A percentile compares a stretch with the other conserved stretches of the same genome.
Evolutionary conservation across 2,329 filamentous ascomycete genomes (phyloP).

Genomic region (Podosphaera fusca): DNA sequence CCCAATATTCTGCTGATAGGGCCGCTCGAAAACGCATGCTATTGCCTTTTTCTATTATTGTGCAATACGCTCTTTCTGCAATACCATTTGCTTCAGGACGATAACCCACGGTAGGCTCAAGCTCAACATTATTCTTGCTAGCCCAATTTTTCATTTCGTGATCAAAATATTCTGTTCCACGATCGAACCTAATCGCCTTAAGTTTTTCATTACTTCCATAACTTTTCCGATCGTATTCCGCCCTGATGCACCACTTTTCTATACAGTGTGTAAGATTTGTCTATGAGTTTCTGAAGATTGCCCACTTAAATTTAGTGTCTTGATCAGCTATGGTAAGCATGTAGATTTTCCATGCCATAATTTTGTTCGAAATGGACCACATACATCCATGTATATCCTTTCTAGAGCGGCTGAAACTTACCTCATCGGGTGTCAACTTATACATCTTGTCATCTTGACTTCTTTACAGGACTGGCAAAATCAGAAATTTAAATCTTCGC

Average conservation of each 20-base stretch:
- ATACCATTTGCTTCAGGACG: too few species aligned
- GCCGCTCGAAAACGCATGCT: neutral
- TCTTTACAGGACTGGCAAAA: neutral
- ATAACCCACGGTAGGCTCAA: neutral
- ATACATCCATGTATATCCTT: too few species aligned
- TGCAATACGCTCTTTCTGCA: too few species aligned
- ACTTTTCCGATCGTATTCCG: neutral
- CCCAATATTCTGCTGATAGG: too few species aligned
- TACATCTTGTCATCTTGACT: neutral
- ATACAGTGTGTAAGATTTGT: neutral
- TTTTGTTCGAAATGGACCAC: too few species aligned
- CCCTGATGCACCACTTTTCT: neutral
- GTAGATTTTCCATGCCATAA: neutral
- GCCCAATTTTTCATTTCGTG: neutral
- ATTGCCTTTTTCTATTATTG: neutral
- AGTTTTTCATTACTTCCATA: neutral
- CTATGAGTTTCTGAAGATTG: neutral
- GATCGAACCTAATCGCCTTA: neutral
- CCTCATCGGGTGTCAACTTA: neutral
- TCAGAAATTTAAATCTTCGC: neutral
- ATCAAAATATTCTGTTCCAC: neutral
- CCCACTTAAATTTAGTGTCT: neutral
- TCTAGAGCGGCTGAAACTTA: neutral
- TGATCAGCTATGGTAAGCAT: neutral
- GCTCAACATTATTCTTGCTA: neutral